A percentile compares a stretch with the other conserved stretches of the same genome.
These are phyloP conservation scores for Fraxinus pennsylvanica DNA, from an alignment of 257 asterid genomes.

Conservation along the genomic window DNA sequence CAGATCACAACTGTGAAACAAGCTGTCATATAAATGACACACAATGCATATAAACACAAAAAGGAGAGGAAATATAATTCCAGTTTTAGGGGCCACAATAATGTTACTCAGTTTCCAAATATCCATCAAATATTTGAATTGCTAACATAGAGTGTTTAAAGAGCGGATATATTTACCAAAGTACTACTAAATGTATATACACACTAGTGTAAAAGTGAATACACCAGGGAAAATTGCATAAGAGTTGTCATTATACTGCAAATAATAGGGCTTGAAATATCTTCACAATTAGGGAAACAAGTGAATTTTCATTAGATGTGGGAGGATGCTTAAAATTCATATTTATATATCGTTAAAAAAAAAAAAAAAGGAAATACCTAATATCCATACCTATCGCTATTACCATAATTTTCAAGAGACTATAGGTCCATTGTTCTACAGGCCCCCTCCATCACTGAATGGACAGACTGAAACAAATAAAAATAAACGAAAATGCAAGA, in stretches of 20 bases:
- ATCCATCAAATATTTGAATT: neutral
- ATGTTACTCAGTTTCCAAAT: neutral
- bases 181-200: neutral
- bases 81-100: neutral
- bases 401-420: neutral
- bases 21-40: conserved; percentile 7
- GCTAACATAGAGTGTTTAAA: neutral
- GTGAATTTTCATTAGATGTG: too few relatives aligned
- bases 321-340: too few relatives aligned
- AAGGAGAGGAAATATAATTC: neutral
- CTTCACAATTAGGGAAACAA: too few relatives aligned
- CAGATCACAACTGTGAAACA: conserved; percentile 20
- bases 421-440: neutral
- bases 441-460: neutral
- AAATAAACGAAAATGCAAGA: neutral
- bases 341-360: too few relatives aligned
- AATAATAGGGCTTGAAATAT: neutral
- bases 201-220: neutral
- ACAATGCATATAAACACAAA: neutral
- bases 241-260: neutral
- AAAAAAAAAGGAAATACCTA: too few relatives aligned
- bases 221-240: neutral
- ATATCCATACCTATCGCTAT: too few relatives aligned
- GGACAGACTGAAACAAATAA: neutral
- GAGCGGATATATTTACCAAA: neutral